Evolutionary conservation across 1,284 basidiomycete genomes (phyloP), one percentile per base, ranked within the genome.

Genomic region (Moesziomyces sp.): DNA sequence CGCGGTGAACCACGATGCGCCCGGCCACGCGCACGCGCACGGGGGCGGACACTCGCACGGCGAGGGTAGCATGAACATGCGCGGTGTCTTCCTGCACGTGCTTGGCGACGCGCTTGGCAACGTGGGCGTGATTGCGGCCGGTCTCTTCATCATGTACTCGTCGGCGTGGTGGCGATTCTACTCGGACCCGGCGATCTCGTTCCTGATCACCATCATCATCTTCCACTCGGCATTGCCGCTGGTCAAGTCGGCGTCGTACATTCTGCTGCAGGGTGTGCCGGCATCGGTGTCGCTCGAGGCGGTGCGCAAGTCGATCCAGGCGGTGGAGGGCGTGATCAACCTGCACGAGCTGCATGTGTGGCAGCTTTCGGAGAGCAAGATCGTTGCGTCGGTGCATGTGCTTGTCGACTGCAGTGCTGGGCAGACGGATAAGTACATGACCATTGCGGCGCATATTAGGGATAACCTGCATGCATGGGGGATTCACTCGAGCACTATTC

Each of bases 261-360:
- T 99, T 82, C 87, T 99, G n/a, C 87, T 99, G 8, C 97, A 99
- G 85, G 96, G 93, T 46, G 96, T 98, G 2, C 97, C 97, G 0
- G 87, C 91, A 0, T 91, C 91, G 11, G 89, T 99, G 18, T 94
- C 93, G 5, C 88, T 99, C 38, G 93, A 96, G 24, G 89, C 90
- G 62, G 92, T 99, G 18, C 90, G 92, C 52, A 85, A 88, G 16
- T 90, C 91, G 6, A 94, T 99, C 70, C 86, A 92, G 26, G 86
- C 86, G 7, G 91, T 97, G 18, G 88, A 91, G 3, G 96, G 97
- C 46, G 96, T 99, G 23, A 87, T 93, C 61, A 93, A 93, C 26
- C 88, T 99, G 33, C 97, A 99, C 83, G 82, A 84, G 54, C 88
- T 99, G 33, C 97, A 99, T 85, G 90, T 99, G 57, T 99, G 97